Base-by-base conservation (phyloP, 169 alveolate species). In the Eimeria necatrix region DNA sequence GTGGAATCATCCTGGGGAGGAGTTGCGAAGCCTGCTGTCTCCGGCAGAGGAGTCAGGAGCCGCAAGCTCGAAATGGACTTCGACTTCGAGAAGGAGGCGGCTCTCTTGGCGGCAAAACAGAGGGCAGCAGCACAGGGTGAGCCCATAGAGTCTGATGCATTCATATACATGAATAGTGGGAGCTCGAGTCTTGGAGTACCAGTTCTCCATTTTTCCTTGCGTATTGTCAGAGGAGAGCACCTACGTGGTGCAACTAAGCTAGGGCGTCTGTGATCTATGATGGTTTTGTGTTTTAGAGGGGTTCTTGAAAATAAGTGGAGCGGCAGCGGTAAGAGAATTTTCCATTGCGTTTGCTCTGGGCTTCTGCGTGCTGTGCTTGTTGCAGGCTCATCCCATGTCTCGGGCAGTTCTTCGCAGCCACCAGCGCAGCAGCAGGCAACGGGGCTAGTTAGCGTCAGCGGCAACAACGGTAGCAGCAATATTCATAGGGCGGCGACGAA, bases 61-160 rank as follows among this genome's bases (percentile, higher is more conserved):
- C 74, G 90, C 60, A 90, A 90, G 90, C 70, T 90, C 24, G 95
- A 90, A 20, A 51, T 90, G 86, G 95, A 90, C 26, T 90, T 90
- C 53, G 95, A 90, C 78, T 90, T 90, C 26, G 95, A 90, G 74
- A 74, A 73, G 53, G 95, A 90, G 22, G 90, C 90, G 32, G 95
- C 95, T 49, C 52, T 41, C 24, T 64, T 83, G 8, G 95, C 95
- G 18, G 88, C 88, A 18, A 80, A 80, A 51, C 88, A 80, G 48
- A 80, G 88, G 70, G 88, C 88, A 48, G 88, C 88, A 22, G 88
- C 88, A 4, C 88, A 80, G 60, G 70, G 88, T 80, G 26, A 53
- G 88, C 24, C 26, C 85, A 74, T 1, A 26, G 26, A 32, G 22
- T 3, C 52, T 24, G 49, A 10, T 48, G 8, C 78, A 41, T 48